Evolutionary conservation across 805 yeast species (phyloP).

Genomic region (Jamesozyma gamospora): DNA sequence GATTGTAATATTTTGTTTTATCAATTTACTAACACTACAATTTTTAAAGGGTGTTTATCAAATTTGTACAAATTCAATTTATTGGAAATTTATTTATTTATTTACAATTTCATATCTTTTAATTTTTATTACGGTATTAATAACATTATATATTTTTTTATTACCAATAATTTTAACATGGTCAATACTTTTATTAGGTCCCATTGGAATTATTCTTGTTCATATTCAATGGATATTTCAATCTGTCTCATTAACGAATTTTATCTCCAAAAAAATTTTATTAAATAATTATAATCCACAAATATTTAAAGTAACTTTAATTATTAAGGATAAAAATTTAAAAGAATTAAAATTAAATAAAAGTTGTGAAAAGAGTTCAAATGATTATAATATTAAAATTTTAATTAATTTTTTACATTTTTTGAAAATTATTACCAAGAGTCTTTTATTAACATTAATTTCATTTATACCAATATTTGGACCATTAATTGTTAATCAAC

Average conservation of each 20-base stretch:
- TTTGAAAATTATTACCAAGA: constrained; percentile 2
- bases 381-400: not conserved
- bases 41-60: constrained; percentile 20
- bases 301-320: constrained; percentile 4
- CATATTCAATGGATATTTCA: constrained; percentile 26
- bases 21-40: not conserved
- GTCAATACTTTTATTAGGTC: constrained; percentile 19
- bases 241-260: constrained; percentile 19
- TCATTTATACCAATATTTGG: constrained; percentile 29
- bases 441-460: constrained; percentile 7
- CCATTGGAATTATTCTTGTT: constrained; percentile 24
- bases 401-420: constrained; percentile 4
- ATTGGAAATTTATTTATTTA: constrained; percentile 23
- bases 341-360: not conserved
- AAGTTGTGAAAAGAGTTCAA: no score
- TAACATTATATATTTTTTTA: constrained; percentile 16
- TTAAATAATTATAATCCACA: constrained; percentile 16
- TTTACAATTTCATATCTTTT: constrained; percentile 16
- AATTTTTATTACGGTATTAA: constrained; percentile 16
- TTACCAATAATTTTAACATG: constrained; percentile 16
- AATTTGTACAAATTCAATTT: constrained; percentile 13
- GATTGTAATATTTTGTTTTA: no score
- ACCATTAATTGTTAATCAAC: constrained; percentile 22
- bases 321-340: not conserved
- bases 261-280: constrained; percentile 17